phyloP scores from a whole-genome alignment of 2,329 filamentous ascomycete species.

The Beauveria sp. region DNA sequence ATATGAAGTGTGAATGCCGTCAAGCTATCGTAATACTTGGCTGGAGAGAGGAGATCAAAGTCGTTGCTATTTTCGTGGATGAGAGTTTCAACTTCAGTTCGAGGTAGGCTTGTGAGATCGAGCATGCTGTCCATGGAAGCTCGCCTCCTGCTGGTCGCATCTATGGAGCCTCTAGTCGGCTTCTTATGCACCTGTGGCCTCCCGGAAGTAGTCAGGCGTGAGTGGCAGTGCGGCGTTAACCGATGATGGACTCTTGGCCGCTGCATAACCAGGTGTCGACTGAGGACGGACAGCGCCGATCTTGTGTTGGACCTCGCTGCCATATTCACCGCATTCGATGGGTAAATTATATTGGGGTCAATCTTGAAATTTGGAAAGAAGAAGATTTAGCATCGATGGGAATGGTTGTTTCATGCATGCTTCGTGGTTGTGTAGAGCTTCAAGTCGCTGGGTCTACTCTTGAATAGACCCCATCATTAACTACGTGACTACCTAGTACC shows the following conservation, averaged over 20 bases:
- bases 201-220: neutral
- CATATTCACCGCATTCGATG: neutral
- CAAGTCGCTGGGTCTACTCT: neutral
- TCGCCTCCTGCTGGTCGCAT: neutral
- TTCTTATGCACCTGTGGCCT: neutral
- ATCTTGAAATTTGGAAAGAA: neutral
- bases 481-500: neutral
- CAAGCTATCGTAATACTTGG: neutral
- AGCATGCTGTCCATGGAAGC: neutral
- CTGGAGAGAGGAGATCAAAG: neutral
- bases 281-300: neutral
- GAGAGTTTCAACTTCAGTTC: neutral
- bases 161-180: neutral
- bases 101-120: neutral
- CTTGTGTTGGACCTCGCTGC: neutral
- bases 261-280: neutral
- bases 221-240: neutral
- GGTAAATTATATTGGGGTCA: neutral
- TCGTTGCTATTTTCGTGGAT: neutral
- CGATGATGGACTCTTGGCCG: neutral
- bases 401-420: no score
- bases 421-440: neutral
- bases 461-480: no score
- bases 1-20: neutral
- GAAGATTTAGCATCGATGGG: neutral